Base-by-base conservation (phyloP, 208 protist genomes). In the Kentomonas sorsogonicus region DNA sequence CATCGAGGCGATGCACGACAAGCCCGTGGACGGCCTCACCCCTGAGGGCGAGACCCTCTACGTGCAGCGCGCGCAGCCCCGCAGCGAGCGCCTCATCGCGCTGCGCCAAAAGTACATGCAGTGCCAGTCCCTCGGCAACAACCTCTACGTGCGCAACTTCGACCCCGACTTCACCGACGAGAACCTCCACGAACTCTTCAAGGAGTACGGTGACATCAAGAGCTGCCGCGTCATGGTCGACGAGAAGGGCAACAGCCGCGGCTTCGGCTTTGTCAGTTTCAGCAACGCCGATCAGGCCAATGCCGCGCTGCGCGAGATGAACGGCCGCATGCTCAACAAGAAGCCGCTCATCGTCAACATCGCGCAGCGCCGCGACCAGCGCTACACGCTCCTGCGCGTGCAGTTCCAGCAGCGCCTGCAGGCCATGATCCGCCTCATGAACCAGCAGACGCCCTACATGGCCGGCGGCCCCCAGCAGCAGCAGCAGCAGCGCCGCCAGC, bases 251-350 rank as follows among this genome's bases (percentile, higher is more conserved):
- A 89, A 87, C 25, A 97, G 90, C 64, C 88, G 88, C 58, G 97
- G 98, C 57, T 99, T 98, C 68, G 98, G 98, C 52, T 99, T 99
- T 60, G 98, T 99, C 16, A 98, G 99, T 67, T 99, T 98, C 75
- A 91, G 98, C 65, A 95, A 88, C 46, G 83, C 94, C 26, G 98
- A 99, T 66, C 95, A 99, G 70, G 98, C 98, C 11, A 94, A 93
- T 60, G 89, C 95, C 50, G 98, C 97, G 29, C 86, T 99, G 30
- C 88, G 91, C 5, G 97, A 99, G 79, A 98, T 99, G 97, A 98
- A 99, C 72, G 96, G 96, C 48, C 89, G 95, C 51, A 91, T 91
- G 84, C 84, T 98, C 39, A 86, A 99, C 58, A 80, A 72, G 53
- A 98, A 98, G 74, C 97, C 98, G 23, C 82, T 99, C 44, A 99